phyloP scores from a whole-genome alignment of 768 basidiomycete species.

The Cystobasidium onofrii region DNA sequence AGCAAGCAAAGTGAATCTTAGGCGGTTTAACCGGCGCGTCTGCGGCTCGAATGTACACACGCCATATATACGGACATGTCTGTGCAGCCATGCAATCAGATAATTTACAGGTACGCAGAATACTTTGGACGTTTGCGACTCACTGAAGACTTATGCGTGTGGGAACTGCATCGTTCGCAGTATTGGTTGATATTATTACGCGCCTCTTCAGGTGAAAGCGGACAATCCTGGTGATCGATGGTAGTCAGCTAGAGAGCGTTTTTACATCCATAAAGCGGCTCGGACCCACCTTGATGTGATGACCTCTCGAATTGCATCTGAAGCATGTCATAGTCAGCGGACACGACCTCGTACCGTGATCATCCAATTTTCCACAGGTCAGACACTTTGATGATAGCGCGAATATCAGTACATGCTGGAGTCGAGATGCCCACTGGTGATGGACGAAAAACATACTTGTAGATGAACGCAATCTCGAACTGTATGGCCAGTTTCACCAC shows the following conservation, averaged over 20 bases:
- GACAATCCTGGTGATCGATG: constrained; percentile 11
- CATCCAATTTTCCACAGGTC: constrained; percentile 32
- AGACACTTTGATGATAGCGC: neutral
- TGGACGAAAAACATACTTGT: constrained; percentile 22
- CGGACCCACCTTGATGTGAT: constrained; percentile 10
- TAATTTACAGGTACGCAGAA: neutral
- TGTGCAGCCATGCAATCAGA: neutral
- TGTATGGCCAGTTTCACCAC: constrained; percentile 28
- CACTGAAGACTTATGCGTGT: constrained; percentile 11
- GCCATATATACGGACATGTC: constrained; percentile 32
- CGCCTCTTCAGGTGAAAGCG: neutral
- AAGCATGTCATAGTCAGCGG: constrained; percentile 24
- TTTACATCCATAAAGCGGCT: neutral
- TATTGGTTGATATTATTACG: neutral
- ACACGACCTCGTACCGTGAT: constrained; percentile 21
- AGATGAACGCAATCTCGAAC: constrained; percentile 29
- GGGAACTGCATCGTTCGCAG: constrained; percentile 12
- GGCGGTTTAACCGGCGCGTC: constrained; percentile 1
- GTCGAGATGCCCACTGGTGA: too few relatives aligned
- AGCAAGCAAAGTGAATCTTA: constrained; percentile 21
- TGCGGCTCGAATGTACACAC: constrained; percentile 17
- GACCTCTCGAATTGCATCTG: constrained; percentile 31
- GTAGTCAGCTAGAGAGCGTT: neutral
- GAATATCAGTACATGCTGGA: neutral
- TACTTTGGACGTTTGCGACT: neutral